Evolutionary conservation across 305 asterid genomes (phyloP).

Genomic region (Rubia occidens): DNA sequence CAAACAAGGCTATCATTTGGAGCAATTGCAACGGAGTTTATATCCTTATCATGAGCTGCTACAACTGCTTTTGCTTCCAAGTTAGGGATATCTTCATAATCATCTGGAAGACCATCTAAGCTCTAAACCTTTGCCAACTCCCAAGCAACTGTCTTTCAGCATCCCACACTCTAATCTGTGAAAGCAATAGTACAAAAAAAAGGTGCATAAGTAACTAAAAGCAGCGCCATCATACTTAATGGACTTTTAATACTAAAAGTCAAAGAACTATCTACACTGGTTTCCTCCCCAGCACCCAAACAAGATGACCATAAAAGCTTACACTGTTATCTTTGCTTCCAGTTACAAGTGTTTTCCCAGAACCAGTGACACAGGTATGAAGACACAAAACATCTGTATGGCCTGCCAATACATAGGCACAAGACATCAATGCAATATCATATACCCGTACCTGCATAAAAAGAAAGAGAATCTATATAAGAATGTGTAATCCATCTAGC

Average conservation of each 20-base stretch:
- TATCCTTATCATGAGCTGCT: slow-evolving; percentile 97
- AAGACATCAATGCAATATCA: slow-evolving; percentile 90
- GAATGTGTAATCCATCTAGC: not conserved
- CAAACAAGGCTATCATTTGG: slow-evolving; percentile 96
- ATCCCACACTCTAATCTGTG: slow-evolving; percentile 95
- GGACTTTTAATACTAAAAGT: slow-evolving; percentile 1
- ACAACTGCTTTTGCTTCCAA: slow-evolving; percentile 85
- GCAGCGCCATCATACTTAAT: not conserved
- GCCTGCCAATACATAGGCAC: slow-evolving; percentile 83
- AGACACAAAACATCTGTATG: slow-evolving; percentile 82
- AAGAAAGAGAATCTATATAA: not conserved
- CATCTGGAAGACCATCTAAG: slow-evolving; percentile 54
- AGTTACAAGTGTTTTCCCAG: slow-evolving; percentile 69
- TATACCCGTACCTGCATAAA: slow-evolving; percentile 75
- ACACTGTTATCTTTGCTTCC: slow-evolving; percentile 93
- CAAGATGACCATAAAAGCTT: slow-evolving; percentile 26
- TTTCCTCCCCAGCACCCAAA: not conserved
- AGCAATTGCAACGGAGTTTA: slow-evolving; percentile 78
- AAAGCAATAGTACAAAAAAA: slow-evolving; percentile 23
- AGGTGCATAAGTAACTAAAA: not conserved
- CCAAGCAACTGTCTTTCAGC: slow-evolving; percentile 60
- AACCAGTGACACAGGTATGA: slow-evolving; percentile 59
- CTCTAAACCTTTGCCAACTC: slow-evolving; percentile 87
- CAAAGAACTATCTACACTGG: not conserved
- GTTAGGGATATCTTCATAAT: slow-evolving; percentile 34